These are phyloP conservation scores for Coemansia sp. DNA, from an alignment of 192 early-diverging fungal species.

Conservation along the genomic window DNA sequence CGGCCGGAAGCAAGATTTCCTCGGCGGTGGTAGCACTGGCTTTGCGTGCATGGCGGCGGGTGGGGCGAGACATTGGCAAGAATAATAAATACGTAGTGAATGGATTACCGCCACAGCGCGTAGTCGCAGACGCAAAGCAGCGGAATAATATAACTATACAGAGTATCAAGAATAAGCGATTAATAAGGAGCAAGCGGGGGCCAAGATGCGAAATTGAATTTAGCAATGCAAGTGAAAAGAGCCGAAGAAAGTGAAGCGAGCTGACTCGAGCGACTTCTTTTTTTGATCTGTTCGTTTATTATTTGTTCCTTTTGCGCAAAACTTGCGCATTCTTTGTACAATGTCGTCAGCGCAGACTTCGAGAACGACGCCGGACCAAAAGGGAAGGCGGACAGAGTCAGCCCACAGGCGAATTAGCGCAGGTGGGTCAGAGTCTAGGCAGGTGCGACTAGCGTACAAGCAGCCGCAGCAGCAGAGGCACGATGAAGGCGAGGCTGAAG, in stretches of 20 bases:
- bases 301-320: background rate
- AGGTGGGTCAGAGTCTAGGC: background rate
- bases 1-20: constrained; percentile 49
- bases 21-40: constrained; percentile 52
- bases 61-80: constrained; percentile 35
- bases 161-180: background rate
- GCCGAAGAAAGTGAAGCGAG: background rate
- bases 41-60: constrained; percentile 47
- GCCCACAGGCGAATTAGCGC: background rate
- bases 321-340: background rate
- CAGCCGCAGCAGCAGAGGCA: background rate
- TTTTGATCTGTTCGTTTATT: background rate
- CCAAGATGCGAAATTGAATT: background rate
- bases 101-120: constrained; percentile 38
- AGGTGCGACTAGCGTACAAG: background rate
- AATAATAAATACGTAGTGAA: constrained; percentile 19
- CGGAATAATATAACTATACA: constrained; percentile 1
- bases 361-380: background rate
- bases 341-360: constrained; percentile 3
- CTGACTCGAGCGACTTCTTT: constrained; percentile 1
- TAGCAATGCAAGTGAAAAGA: background rate
- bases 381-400: background rate
- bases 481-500: background rate
- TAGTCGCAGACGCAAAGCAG: constrained; percentile 14
- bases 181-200: background rate